phyloP scores from a whole-genome alignment of 345 rosid species.

The Syzygium grande region DNA sequence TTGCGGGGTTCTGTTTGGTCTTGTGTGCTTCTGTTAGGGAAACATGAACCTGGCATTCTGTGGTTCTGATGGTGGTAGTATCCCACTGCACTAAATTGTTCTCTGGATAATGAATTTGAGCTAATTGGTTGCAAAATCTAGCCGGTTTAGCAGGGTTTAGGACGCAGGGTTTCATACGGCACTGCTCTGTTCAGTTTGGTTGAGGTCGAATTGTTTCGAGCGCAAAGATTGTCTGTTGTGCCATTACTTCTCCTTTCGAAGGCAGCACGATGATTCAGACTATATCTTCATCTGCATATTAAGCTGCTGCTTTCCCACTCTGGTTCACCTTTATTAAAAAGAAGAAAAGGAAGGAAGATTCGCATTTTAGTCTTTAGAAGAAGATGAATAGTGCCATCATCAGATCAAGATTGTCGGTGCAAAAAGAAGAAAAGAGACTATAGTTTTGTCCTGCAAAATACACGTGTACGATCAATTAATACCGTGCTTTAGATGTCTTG shows the following conservation, averaged over 20 bases:
- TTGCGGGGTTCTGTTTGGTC: not conserved
- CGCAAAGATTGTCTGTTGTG: not conserved
- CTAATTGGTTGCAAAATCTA: not conserved
- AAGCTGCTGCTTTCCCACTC: not conserved
- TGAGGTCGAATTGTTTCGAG: not conserved
- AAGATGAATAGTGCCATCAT: not conserved
- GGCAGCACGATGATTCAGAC: not conserved
- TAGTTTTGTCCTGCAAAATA: not conserved
- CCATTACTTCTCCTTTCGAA: not conserved
- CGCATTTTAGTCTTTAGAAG: not conserved
- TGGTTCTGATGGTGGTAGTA: not conserved
- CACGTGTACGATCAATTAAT: not conserved
- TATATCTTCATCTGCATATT: not conserved
- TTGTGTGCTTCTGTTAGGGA: not conserved
- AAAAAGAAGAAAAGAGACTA: not conserved
- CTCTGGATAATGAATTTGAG: not conserved
- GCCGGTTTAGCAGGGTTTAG: not conserved
- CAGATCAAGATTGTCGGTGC: not conserved
- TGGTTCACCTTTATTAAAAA: not conserved
- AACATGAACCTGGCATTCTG: not conserved
- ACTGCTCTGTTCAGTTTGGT: not conserved
- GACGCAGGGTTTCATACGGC: not conserved
- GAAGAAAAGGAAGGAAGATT: not conserved
- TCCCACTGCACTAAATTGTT: not conserved
- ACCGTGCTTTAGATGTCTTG: not conserved